Evolutionary conservation across 345 rosid species (phyloP), one percentile per base, ranked within the genome.

Genomic region (Populus davidiana): DNA sequence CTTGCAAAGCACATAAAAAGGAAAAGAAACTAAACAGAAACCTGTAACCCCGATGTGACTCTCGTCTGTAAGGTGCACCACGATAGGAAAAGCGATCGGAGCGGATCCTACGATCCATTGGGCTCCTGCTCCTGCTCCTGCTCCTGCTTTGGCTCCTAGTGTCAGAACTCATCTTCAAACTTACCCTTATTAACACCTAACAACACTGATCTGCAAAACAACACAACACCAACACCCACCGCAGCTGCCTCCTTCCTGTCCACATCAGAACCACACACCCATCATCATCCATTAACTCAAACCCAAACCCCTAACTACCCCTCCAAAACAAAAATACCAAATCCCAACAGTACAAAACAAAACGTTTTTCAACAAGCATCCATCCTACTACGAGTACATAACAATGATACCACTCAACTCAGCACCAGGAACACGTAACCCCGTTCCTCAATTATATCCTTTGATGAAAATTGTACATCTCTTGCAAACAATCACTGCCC

Each of bases 81-180:
- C 94, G 94, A 81, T 91, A 96, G 54, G 99, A 88, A 81, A 84
- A 82, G 31, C 93, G 93, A 52, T 92, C 92, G 72, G 92, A 83
- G 64, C 98, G 96, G 85, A 93, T 91, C 85, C 88, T 95, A 75
- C 97, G 97, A 88, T 86, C 93, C 87, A 89, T 81, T 5, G 97
- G 99, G 77, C 97, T 93, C 84, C 94, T 81, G 87, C 94, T 89
- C 41, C 84, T 67, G 74, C 83, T 81, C 79, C 96, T 83, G 90
- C 90, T 87, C 77, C 91, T 81, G 89, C 91, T 90, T 33, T 83
- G 81, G 91, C 94, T 94, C 89, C 90, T 82, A 92, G 91, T 89
- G 78, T 73, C 81, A 71, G 91, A 86, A 84, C 92, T 85, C 96
- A 91, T 91, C 41, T 81, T 87, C 83, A 79, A 83, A 84, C 75